Evolutionary conservation across 176 grass and related monocot species (phyloP).

Genomic region (Carex myosuroides): DNA sequence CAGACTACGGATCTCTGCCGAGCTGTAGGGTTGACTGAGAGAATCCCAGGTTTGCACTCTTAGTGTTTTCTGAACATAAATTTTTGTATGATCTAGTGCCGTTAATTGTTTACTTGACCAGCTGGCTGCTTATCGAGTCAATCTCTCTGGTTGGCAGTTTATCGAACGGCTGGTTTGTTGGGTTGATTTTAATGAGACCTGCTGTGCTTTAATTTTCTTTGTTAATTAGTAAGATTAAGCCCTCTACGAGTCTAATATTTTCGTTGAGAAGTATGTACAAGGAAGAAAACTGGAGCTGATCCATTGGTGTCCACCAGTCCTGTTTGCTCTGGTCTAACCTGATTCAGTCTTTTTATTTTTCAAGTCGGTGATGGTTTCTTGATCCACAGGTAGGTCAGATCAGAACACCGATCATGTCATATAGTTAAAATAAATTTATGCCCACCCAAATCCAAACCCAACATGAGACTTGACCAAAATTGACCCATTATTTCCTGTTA

Average conservation of each 20-base stretch:
- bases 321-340: background rate
- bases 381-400: background rate
- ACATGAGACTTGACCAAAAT: background rate
- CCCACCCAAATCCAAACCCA: background rate
- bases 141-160: conserved; percentile 30
- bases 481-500: background rate
- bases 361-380: background rate
- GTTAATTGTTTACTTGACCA: background rate
- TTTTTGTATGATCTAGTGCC: background rate
- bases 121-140: conserved; percentile 38
- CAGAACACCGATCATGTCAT: background rate
- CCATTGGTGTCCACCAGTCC: background rate
- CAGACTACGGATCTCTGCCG: conserved; percentile 60
- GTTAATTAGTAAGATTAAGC: background rate
- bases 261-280: background rate
- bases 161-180: background rate
- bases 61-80: background rate
- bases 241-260: background rate
- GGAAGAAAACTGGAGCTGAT: background rate
- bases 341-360: background rate
- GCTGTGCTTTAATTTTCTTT: background rate
- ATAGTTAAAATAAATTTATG: background rate
- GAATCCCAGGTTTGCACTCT: conserved; percentile 84
- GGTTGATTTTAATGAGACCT: background rate
- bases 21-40: conserved; percentile 61